Evolutionary conservation across 352 stramenopile species (phyloP).

Genomic region (Hyphochytrium catenoides): DNA sequence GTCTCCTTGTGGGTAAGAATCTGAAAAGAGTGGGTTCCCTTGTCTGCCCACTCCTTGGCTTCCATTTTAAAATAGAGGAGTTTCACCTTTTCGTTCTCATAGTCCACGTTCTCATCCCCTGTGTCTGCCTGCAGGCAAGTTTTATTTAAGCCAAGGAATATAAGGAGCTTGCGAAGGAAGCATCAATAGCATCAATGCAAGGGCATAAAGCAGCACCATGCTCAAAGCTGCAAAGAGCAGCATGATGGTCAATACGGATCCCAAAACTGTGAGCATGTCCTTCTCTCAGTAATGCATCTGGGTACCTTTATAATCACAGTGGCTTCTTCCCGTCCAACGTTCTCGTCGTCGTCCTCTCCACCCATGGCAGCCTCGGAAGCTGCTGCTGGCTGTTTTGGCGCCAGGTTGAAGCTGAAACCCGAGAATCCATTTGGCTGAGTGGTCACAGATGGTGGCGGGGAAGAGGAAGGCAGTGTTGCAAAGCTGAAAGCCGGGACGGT

Average conservation of each 20-base stretch:
- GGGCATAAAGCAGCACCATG: conserved; percentile 9
- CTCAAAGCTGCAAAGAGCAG: conserved; percentile 1
- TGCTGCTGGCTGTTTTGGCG: conserved; percentile 6
- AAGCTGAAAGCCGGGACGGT: conserved; percentile 2
- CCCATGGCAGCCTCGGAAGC: conserved; percentile 2
- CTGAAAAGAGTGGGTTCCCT: conserved; percentile 45
- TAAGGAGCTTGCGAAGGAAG: too few relatives aligned
- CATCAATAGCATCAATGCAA: conserved; percentile 20
- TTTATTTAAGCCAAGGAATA: too few relatives aligned
- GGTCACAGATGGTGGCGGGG: conserved; percentile 9
- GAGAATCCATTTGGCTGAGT: conserved; percentile 4
- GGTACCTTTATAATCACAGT: conserved; percentile 60
- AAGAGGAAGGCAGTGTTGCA: conserved; percentile 5
- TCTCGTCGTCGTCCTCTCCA: conserved; percentile 43
- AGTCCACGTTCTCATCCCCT: conserved; percentile 35
- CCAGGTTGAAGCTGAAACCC: conserved; percentile 16
- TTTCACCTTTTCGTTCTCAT: conserved; percentile 45
- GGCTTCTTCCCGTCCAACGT: conserved; percentile 43
- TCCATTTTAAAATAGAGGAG: conserved; percentile 52
- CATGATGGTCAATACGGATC: background rate
- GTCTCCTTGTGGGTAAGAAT: conserved; percentile 41
- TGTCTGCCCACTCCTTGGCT: conserved; percentile 62
- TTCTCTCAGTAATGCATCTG: too few relatives aligned
- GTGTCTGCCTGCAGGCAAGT: too few relatives aligned
- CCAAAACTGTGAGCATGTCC: too few relatives aligned